Evolutionary conservation across 306 rosid species (phyloP).

Genomic region (Dryas octopetala): DNA sequence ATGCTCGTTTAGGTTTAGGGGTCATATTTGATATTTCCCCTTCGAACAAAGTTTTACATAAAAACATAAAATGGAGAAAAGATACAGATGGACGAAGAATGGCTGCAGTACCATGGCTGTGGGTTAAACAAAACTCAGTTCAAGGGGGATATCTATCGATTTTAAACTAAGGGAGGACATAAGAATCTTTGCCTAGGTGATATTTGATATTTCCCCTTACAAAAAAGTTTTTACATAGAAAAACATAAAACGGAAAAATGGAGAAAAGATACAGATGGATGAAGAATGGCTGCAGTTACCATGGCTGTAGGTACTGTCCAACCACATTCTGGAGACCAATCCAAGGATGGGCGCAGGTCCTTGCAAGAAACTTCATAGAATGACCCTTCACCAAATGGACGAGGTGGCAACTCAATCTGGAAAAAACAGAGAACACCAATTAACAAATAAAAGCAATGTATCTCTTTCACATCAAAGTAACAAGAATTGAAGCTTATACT

Average conservation of each 20-base stretch:
- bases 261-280: conserved; percentile 12
- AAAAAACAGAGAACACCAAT: conserved; percentile 20
- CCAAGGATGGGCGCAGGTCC: conserved; percentile 83
- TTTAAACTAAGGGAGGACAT: neutral
- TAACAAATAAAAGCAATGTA: neutral
- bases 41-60: neutral
- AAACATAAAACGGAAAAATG: neutral
- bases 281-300: conserved; percentile 34
- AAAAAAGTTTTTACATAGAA: neutral
- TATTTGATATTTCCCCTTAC: neutral
- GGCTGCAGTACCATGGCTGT: no score
- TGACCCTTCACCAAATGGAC: conserved; percentile 80
- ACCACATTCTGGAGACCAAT: conserved; percentile 66
- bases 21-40: neutral
- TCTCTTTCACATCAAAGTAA: neutral
- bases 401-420: conserved; percentile 67
- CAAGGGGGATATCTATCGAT: neutral
- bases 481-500: neutral
- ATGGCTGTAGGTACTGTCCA: conserved; percentile 63
- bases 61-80: neutral
- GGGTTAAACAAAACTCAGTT: neutral
- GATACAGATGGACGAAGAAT: conserved; percentile 12
- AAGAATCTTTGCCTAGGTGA: neutral
- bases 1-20: neutral
- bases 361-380: conserved; percentile 44